phyloP scores from a whole-genome alignment of 73 alveolate genomes.

The Symbiodinium pilosum region DNA sequence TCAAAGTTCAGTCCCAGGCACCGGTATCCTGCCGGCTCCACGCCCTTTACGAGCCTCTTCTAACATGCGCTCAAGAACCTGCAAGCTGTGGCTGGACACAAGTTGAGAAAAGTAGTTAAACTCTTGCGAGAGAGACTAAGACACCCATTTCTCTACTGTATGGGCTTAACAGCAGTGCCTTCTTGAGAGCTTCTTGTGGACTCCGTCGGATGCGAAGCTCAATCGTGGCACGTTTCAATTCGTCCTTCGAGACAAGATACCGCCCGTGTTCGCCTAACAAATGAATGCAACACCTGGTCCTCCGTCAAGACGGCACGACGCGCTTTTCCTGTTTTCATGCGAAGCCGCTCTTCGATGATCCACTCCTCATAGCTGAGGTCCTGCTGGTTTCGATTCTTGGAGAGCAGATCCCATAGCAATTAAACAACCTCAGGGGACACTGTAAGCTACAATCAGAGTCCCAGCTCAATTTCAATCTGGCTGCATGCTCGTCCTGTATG shows the following conservation, averaged over 20 bases:
- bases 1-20: not conserved
- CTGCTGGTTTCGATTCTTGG: too few relatives aligned
- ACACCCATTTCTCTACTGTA: not conserved
- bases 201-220: slow-evolving; percentile 83
- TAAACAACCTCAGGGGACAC: too few relatives aligned
- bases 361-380: slow-evolving; percentile 63
- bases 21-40: slow-evolving; percentile 44
- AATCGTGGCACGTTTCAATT: slow-evolving; percentile 56
- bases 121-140: too few relatives aligned
- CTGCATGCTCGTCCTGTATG: not conserved
- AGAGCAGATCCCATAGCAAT: too few relatives aligned
- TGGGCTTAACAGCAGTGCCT: not conserved
- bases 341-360: slow-evolving; percentile 72
- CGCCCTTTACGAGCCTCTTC: slow-evolving; percentile 65
- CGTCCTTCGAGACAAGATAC: slow-evolving; percentile 45
- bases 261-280: too few relatives aligned
- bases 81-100: too few relatives aligned
- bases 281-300: not conserved
- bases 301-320: slow-evolving; percentile 61
- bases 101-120: too few relatives aligned
- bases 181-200: slow-evolving; percentile 47
- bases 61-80: slow-evolving; percentile 32
- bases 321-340: slow-evolving; percentile 71
- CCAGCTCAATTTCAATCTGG: too few relatives aligned
- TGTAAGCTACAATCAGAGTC: too few relatives aligned